Conservation (phyloP, 306 rosid species). For the Hylodesmum podocarpum region DNA sequence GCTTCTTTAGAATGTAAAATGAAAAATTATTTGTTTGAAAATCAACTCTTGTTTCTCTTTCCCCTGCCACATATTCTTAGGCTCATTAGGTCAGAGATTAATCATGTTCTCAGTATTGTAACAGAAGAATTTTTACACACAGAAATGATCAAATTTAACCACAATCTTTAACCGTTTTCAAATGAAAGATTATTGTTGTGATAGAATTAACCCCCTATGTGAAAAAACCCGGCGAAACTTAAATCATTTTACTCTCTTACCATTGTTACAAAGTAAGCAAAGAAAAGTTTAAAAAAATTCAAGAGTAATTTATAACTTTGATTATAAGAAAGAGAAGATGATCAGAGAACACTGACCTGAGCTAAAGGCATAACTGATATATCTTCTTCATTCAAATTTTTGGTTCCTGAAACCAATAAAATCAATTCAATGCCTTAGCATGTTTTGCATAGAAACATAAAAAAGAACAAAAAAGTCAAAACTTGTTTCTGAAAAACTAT, state of each 20-base stretch:
- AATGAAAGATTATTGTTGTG: neutral
- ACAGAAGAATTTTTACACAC: neutral
- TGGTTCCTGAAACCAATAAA: conserved; percentile 28
- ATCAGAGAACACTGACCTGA: conserved; percentile 20
- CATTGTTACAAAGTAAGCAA: neutral
- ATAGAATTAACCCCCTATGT: too few relatives aligned
- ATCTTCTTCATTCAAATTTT: conserved; percentile 11
- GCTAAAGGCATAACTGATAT: conserved; percentile 18
- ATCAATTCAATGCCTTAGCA: neutral
- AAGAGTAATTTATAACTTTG: neutral
- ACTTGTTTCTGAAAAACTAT: neutral
- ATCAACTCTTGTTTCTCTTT: neutral
- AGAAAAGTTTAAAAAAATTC: neutral
- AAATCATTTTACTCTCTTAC: neutral
- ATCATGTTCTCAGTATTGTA: too few relatives aligned
- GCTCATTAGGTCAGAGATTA: too few relatives aligned
- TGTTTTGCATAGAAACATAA: neutral
- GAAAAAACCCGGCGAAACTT: neutral
- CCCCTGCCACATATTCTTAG: too few relatives aligned
- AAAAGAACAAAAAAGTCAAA: neutral
- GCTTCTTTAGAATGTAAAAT: neutral
- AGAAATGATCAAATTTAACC: neutral
- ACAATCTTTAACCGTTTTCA: neutral
- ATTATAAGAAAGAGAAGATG: neutral
- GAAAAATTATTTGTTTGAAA: neutral